Conservation (phyloP, 2,329 filamentous ascomycete genomes). For the Reticulascus tulasneorum region DNA sequence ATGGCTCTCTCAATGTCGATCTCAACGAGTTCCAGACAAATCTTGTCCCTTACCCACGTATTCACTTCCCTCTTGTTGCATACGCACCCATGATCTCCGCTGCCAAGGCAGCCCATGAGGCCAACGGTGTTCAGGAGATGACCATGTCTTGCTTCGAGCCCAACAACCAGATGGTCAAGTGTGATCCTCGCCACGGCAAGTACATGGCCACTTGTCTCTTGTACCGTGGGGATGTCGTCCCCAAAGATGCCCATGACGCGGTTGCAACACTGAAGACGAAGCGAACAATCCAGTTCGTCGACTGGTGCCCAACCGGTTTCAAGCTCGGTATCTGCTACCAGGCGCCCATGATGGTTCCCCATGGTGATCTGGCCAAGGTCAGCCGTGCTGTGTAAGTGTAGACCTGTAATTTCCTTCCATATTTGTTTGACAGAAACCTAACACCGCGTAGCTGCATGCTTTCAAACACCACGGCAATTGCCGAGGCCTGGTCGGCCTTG, state of each 20-base stretch:
- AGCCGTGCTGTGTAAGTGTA: slow-evolving; percentile 89
- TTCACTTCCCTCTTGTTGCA: slow-evolving; percentile 97
- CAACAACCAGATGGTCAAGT: slow-evolving; percentile 99
- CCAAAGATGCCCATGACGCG: slow-evolving; percentile 88
- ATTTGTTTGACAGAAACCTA: no score
- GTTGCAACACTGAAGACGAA: slow-evolving; percentile 98
- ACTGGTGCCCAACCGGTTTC: slow-evolving; percentile 99
- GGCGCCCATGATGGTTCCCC: slow-evolving; percentile 90
- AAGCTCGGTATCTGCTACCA: slow-evolving; percentile 99
- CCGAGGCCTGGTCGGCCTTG: slow-evolving; percentile 94
- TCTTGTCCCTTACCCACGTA: slow-evolving; percentile 96
- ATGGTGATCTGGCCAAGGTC: slow-evolving; percentile 96
- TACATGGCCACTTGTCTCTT: slow-evolving; percentile 99
- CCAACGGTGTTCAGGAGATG: slow-evolving; percentile 97
- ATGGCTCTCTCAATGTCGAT: slow-evolving; percentile 98
- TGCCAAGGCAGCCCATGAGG: slow-evolving; percentile 93
- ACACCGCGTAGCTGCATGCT: slow-evolving; percentile 80
- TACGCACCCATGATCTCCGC: slow-evolving; percentile 93
- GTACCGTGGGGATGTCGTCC: slow-evolving; percentile 97
- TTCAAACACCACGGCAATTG: slow-evolving; percentile 97
- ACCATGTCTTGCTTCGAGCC: slow-evolving; percentile 99
- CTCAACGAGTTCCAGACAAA: slow-evolving; percentile 99
- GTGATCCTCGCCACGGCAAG: slow-evolving; percentile 96
- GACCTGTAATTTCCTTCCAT: neutral
- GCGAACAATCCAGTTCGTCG: slow-evolving; percentile 98